Evolutionary conservation across 116 monocot genomes (phyloP).

Genomic region (Trichopus zeylanicus): DNA sequence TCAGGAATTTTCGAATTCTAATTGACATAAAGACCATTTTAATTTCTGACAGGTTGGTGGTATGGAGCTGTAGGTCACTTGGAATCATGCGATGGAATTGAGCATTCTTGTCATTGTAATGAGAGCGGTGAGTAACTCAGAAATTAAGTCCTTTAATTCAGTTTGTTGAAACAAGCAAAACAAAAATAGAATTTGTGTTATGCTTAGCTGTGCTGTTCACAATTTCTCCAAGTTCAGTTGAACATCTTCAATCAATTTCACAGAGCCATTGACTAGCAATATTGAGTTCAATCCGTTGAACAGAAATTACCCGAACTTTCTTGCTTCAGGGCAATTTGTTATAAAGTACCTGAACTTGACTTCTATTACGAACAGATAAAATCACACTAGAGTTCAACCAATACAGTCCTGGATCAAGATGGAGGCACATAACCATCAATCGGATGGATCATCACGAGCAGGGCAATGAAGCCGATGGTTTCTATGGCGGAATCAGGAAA

Average conservation of each 20-base stretch:
- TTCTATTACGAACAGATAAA: neutral
- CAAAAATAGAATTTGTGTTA: neutral
- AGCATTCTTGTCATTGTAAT: conserved; percentile 55
- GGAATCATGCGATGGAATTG: conserved; percentile 54
- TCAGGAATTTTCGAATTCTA: too few relatives aligned
- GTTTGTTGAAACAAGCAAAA: neutral
- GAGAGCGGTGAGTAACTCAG: conserved; percentile 39
- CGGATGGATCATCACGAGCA: conserved; percentile 19
- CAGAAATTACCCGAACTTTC: too few relatives aligned
- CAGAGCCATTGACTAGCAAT: too few relatives aligned
- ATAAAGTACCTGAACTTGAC: neutral
- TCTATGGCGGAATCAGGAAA: conserved; percentile 27
- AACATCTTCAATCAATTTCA: too few relatives aligned
- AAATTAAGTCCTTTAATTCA: neutral
- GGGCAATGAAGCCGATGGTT: conserved; percentile 24
- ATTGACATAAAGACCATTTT: too few relatives aligned
- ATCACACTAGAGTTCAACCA: conserved; percentile 8
- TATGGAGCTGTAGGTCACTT: conserved; percentile 85
- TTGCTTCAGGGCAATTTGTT: neutral
- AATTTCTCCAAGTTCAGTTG: too few relatives aligned
- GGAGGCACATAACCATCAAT: conserved; percentile 2
- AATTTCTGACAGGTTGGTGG: conserved; percentile 70
- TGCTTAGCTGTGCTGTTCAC: too few relatives aligned
- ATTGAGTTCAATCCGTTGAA: too few relatives aligned
- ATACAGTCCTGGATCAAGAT: neutral